A percentile compares a stretch with the other conserved stretches of the same genome.
These are phyloP conservation scores for Barnettozyma sucrosica DNA, from an alignment of 805 yeast species.

Conservation along the genomic window DNA sequence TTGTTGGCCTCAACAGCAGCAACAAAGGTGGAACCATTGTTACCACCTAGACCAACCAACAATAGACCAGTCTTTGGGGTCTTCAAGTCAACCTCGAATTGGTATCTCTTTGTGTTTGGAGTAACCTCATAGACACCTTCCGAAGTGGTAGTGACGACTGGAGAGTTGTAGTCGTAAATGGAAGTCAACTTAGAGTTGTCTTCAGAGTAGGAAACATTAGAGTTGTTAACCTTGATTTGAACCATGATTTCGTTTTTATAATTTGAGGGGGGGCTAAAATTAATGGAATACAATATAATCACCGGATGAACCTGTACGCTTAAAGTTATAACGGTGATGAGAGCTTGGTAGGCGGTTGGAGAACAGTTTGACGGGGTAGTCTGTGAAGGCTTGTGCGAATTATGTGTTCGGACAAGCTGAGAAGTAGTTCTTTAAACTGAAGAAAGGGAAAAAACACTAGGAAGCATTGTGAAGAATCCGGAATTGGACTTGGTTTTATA, in stretches of 20 bases:
- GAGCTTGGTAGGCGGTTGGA: conserved; percentile 24
- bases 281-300: conserved; percentile 18
- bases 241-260: conserved; percentile 17
- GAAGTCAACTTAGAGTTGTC: conserved; percentile 42
- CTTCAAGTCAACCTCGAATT: conserved; percentile 77
- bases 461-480: not conserved
- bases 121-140: conserved; percentile 53
- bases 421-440: not conserved
- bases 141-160: conserved; percentile 50
- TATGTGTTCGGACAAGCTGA: not conserved
- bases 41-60: conserved; percentile 95
- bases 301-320: conserved; percentile 24
- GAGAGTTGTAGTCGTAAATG: conserved; percentile 60
- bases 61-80: conserved; percentile 83
- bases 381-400: conserved; percentile 1
- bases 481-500: not conserved
- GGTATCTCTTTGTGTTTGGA: conserved; percentile 67
- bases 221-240: conserved; percentile 44
- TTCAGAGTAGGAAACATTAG: conserved; percentile 44
- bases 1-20: conserved; percentile 85
- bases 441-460: too few species aligned
- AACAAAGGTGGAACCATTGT: conserved; percentile 88
- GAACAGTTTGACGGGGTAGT: conserved; percentile 19
- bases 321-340: conserved; percentile 27
- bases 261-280: conserved; percentile 7